Evolutionary conservation across 305 asterid genomes (phyloP).

Genomic region (Plantago rigida): DNA sequence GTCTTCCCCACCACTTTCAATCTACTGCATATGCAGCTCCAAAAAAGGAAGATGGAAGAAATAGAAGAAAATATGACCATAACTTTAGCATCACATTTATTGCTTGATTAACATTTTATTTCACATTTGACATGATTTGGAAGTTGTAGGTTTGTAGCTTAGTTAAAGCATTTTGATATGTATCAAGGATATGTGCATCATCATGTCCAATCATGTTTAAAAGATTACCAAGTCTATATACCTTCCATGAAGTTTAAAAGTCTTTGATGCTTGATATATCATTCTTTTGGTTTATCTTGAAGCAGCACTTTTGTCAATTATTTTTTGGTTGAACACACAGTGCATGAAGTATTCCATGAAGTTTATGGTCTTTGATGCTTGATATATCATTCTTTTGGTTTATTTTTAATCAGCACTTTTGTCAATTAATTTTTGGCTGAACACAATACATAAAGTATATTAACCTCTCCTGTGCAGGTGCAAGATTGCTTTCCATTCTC

Average conservation of each 20-base stretch:
- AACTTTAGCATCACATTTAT: background rate
- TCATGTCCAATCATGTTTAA: slow-evolving; percentile 1
- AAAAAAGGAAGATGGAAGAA: no score
- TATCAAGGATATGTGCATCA: background rate
- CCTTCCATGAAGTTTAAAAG: background rate
- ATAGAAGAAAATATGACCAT: no score
- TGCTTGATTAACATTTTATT: background rate
- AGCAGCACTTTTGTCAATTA: slow-evolving; percentile 9
- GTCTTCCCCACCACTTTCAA: no score
- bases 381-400: background rate
- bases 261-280: background rate
- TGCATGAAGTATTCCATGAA: slow-evolving; percentile 3
- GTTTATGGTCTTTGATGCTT: background rate
- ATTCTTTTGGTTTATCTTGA: background rate
- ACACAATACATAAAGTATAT: slow-evolving; percentile 16
- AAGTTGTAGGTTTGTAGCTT: background rate
- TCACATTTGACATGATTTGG: background rate
- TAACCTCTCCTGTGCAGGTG: slow-evolving; percentile 50
- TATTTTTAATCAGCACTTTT: slow-evolving; percentile 1
- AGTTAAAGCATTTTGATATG: background rate
- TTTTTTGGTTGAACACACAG: slow-evolving; percentile 6
- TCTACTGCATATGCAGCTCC: no score
- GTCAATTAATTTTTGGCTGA: slow-evolving; percentile 14
- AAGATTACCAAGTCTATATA: background rate
- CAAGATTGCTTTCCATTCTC: slow-evolving; percentile 86